phyloP scores from a whole-genome alignment of 2,329 filamentous ascomycete genomes.

The Intubia oerlemansii region DNA sequence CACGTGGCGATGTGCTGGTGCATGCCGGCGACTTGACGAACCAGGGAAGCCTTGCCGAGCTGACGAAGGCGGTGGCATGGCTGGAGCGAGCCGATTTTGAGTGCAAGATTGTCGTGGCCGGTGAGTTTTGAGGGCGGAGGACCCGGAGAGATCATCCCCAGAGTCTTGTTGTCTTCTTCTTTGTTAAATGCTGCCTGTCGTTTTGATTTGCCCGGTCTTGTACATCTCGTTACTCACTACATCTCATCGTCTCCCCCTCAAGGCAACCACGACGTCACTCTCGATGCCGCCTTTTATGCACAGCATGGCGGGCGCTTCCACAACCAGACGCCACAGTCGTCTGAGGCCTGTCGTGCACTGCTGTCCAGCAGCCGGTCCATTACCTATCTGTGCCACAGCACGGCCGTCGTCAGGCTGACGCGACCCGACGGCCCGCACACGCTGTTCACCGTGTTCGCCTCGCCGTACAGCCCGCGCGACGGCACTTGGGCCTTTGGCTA shows the following conservation, averaged over 20 bases:
- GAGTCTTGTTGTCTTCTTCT: neutral
- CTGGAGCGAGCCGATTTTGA: conserved; percentile 46
- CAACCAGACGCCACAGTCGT: conserved; percentile 30
- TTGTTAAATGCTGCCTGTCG: neutral
- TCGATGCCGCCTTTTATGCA: conserved; percentile 41
- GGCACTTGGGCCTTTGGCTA: conserved; percentile 51
- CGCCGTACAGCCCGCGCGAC: conserved; percentile 38
- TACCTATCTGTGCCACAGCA: conserved; percentile 41
- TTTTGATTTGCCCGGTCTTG: no score
- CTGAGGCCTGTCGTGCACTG: conserved; percentile 29
- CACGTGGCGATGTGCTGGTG: conserved; percentile 51
- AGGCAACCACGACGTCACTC: conserved; percentile 59
- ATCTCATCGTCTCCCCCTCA: no score
- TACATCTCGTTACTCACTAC: no score
- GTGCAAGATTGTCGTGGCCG: conserved; percentile 48
- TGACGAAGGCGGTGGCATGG: conserved; percentile 30
- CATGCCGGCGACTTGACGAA: conserved; percentile 63
- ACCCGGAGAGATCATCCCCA: neutral
- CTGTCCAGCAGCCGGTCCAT: conserved; percentile 32
- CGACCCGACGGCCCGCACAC: conserved; percentile 33
- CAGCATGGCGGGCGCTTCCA: conserved; percentile 31
- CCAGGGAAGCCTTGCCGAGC: conserved; percentile 37
- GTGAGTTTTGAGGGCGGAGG: conserved; percentile 21
- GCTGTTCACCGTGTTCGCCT: conserved; percentile 47
- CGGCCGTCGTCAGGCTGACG: conserved; percentile 29